Conservation (phyloP, 495 filamentous ascomycete species). For the Tuber melanosporum region DNA sequence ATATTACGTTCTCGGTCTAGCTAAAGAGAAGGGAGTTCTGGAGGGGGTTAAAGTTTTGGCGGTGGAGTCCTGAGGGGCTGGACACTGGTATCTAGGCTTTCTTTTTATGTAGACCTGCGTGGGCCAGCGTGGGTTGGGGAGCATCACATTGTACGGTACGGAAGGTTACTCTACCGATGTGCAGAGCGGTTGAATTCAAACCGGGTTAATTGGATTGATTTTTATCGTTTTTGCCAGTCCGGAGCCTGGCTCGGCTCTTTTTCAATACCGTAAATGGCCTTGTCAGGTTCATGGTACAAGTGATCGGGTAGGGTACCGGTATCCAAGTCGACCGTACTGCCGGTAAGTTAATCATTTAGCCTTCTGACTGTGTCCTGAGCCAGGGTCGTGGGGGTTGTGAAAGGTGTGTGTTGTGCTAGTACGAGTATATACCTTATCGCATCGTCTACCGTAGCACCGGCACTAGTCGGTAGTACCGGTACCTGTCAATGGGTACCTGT, state of each 20-base stretch:
- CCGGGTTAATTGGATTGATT: not conserved
- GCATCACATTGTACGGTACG: not conserved
- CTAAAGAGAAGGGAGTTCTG: conserved; percentile 48
- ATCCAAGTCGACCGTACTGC: too few relatives aligned
- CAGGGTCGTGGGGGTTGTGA: not conserved
- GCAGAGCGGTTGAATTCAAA: not conserved
- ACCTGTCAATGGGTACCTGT: too few relatives aligned
- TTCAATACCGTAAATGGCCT: not conserved
- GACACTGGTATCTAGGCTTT: not conserved
- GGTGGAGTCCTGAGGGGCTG: conserved; percentile 49
- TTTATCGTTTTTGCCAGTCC: not conserved
- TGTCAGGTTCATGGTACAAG: not conserved
- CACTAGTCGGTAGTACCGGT: not conserved
- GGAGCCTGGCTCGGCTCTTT: not conserved
- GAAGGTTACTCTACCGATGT: not conserved
- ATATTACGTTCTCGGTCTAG: conserved; percentile 56
- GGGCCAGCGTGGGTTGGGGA: not conserved
- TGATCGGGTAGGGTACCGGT: not conserved
- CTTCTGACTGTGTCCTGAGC: conserved; percentile 1
- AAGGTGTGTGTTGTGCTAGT: not conserved
- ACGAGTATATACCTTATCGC: not conserved
- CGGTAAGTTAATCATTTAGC: not conserved
- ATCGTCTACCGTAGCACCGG: not conserved
- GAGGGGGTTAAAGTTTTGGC: conserved; percentile 57
- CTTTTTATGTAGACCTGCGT: not conserved